Percentiles rank a stretch among this genome's conserved stretches.
Evolutionary conservation across 2,329 filamentous ascomycete genomes (phyloP).

Genomic region (Septoria linicola): DNA sequence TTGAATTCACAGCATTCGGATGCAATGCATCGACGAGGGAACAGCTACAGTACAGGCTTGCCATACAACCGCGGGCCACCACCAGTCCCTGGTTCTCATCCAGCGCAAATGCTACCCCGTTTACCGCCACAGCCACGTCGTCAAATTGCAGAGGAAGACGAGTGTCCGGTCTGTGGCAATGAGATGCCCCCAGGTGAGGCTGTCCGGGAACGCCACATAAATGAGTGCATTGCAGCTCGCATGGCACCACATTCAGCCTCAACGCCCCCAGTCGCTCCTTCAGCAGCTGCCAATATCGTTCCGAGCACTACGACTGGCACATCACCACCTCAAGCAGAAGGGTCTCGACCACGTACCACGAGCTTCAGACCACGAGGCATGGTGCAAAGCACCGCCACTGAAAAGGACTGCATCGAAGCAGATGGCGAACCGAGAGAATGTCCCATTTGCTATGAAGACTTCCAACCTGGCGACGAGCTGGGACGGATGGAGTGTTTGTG

Average conservation of each 20-base stretch:
- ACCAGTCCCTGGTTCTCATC: neutral
- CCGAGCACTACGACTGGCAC: constrained; percentile 13
- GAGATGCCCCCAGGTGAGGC: constrained; percentile 62
- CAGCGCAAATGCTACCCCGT: neutral
- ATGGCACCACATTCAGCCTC: constrained; percentile 21
- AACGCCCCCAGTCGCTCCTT: constrained; percentile 20
- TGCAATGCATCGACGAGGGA: constrained; percentile 2
- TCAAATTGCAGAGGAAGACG: constrained; percentile 64
- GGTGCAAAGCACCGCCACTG: constrained; percentile 57
- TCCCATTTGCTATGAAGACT: constrained; percentile 65
- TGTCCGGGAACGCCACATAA: constrained; percentile 47
- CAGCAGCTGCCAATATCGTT: constrained; percentile 5
- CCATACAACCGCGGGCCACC: neutral
- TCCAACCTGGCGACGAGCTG: constrained; percentile 59
- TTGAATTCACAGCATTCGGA: neutral
- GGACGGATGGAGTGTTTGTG: constrained; percentile 62
- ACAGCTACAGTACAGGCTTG: constrained; percentile 3
- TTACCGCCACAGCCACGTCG: constrained; percentile 22
- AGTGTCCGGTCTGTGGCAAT: constrained; percentile 73
- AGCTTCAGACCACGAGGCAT: constrained; percentile 44
- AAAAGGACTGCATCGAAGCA: constrained; percentile 61
- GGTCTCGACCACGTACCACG: constrained; percentile 27
- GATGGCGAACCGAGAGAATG: constrained; percentile 56
- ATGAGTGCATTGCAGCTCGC: constrained; percentile 34
- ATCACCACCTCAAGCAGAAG: constrained; percentile 20